Base-by-base conservation (phyloP, 768 basidiomycete genomes). In the Kwoniella europaea region DNA sequence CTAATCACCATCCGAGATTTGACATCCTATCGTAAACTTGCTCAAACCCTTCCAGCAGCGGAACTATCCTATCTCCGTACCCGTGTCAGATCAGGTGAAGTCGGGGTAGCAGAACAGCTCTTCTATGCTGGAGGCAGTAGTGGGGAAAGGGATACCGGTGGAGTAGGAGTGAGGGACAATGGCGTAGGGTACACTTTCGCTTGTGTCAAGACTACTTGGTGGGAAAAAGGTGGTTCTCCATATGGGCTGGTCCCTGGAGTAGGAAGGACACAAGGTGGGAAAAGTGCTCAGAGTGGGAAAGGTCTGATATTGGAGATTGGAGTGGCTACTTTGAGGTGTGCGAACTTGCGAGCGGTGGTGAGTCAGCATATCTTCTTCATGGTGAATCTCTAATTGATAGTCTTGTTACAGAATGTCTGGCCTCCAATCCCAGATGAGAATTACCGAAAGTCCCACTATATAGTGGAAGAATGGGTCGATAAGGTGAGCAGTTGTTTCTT, bases 401-500 rank as follows among this genome's bases (percentile, higher is more conserved):
- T 56, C 65, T 71, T 65, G 65, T 57, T 53, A 46, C 27, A 82
- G 82, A 71, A 75, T 41, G 77, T 81, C 2, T 83, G 82, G 82
- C 82, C 82, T 4, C 82, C 82, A 2, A 65, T 74, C 16, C 82
- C 82, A 2, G 74, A 74, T 12, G 81, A 82, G 52, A 83, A 83
- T 64, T 83, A 82, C 60, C 75, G 82, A 20, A 81, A 82, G 63
- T 75, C 81, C 9, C 81, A 82, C 52, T 77, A 74, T 64, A 80
- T 83, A 46, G 71, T 72, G 3, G 80, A 80, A 29, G 82, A 83
- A 68, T 83, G 82, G 82, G 76, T 83, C 22, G 82, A 83, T 70
- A 83, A 82, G 80, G 82, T 81, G 53, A 67, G 76, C 67, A n/a
- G 64, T 50, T 20, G 10, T 55, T 24, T 43, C n/a, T 22, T 9